Evolutionary conservation across 352 stramenopile genomes (phyloP), one percentile per base, ranked within the genome.

Genomic region (Aphanomyces cochlioides): DNA sequence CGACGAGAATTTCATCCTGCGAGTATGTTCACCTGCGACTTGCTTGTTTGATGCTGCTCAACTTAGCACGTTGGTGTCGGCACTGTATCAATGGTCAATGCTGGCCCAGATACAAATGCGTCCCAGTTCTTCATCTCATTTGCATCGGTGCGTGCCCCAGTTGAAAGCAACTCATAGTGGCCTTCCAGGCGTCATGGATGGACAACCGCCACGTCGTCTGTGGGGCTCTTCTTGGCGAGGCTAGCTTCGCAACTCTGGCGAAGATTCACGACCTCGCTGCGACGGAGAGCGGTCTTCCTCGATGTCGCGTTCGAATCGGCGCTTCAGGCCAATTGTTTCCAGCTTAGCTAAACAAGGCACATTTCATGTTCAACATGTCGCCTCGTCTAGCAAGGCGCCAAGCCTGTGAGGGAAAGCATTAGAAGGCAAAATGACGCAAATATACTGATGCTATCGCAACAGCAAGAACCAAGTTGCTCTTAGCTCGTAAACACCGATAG

Each of bases 101-200:
- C 85, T 10, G 96, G 96, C 2, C 88, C 85, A 1, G 79, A 99
- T 82, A 97, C 93, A 0, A 99, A 99, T 78, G 93, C 90, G 2
- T 96, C 87, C 58, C 92, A 98, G 73, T 99, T 99, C 77, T 98
- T 98, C 74, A 89, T 99, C 43, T 81, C 86, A 66, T 88, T 89
- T 73, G 72, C 54, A 2, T 43, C 75, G 28, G 82, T 89, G 73
- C 36, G 19, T 21, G 17, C 34, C 2, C 73, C 34, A 47, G 12
- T 53, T 66, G 19, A 34, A 17, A 47, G 67, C 34, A 50, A 50
- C 6, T 41, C n/a, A 39, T 45, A 41, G 60, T 40, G 4, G 36
- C 43, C 8, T 72, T 40, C 76, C 66, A 92, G 83, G 79, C 84
- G 45, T 77, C 83, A 2, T 83, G 73, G 65, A 77, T 94, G 13